Base-by-base conservation (phyloP, 2,329 filamentous ascomycete species). In the Aspergillus fumigatus region DNA sequence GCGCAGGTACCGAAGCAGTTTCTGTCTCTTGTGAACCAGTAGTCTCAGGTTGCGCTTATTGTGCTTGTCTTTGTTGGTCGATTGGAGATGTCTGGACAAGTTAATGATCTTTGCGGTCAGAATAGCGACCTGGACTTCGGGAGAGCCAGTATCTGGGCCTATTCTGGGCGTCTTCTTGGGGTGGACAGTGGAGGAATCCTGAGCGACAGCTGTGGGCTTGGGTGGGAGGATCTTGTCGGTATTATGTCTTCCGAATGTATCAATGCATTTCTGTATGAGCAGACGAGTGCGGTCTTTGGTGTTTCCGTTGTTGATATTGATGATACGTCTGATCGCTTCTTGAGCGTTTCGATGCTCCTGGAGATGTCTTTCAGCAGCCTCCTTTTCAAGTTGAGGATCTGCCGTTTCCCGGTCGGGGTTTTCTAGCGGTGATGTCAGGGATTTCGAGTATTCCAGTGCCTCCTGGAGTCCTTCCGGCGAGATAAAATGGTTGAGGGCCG, bases 61-160 rank as follows among this genome's bases (percentile, higher is more conserved):
- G 72, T 91, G 84, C 80, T 95, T 96, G 72, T 99, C 94, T 72
- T 88, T 91, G 73, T 88, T 90, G 64, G 85, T 83, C 45, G 79
- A 81, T 68, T 88, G 82, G 52, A 96, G 75, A 62, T 88, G 86
- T 64, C 88, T 82, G 17, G 89, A 87, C 51, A 99, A 74, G 25
- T 88, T 86, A 61, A 90, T 82, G 71, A 99, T 99, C 82, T 97
- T 97, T 56, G 91, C 84, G 3, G 94, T 99, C 72, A 99, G 75
- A 65, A 99, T 95, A 48, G 92, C 92, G 63, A 95, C 91, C 79
- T 99, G 94, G n/a, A 99, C 95, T 77, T 99, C 94, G 6, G 90
- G 90, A 66, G 90, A 96, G 38, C 94, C 94, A 0, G 93, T 99
- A 71, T 99, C 94, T 4, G 88, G 89, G 0, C 94, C 94, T n/a